Base-by-base conservation (phyloP, 202 grass and related monocot genomes). In the Dendrocalamus latiflorus region DNA sequence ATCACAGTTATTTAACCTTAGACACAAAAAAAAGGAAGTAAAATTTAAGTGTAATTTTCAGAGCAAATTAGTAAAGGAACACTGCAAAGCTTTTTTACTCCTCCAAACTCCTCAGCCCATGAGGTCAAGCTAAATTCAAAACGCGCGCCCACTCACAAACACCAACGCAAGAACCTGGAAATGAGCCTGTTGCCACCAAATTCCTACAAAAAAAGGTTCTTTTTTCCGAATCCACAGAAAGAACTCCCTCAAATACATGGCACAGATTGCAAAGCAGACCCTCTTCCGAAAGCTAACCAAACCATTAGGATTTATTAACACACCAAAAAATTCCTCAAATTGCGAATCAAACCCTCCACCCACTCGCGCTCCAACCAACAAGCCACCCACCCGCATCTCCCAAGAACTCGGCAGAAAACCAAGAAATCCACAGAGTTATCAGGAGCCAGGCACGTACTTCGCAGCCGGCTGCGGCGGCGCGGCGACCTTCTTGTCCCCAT, bases 401-500 rank as follows among this genome's bases (percentile, higher is more conserved):
- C 72, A 37, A 84, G 21, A 66, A 76, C 49, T 76, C 60, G 24
- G 70, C 34, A 16, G 13, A 21, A 75, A 16, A 55, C 70, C 60
- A n/a, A 16, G 24, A 45, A 75, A 78, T 61, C 65, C 30, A 20
- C 65, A 9, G 33, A 78, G 51, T 78, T 51, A 12, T 16, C n/a
- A 38, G n/a, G 74, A 70, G 33, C 17, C 3, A 59, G 55, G 6
- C 22, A 71, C 89, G 77, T 87, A 94, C 92, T 94, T 94, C 7
- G 89, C 84, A 71, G 87, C 75, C 62, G 87, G 87, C 72, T 88
- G 90, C 74, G 79, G 79, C 50, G 71, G 80, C 14, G 68, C 82
- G 80, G 85, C 53, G 9, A 45, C 30, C 63, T 81, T 83, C 85
- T 71, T 83, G 77, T 54, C 77, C 56, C 86, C 78, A 38, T 89